Evolutionary conservation across 1,284 basidiomycete species (phyloP).

Genomic region (Ceratobasidium sp.): DNA sequence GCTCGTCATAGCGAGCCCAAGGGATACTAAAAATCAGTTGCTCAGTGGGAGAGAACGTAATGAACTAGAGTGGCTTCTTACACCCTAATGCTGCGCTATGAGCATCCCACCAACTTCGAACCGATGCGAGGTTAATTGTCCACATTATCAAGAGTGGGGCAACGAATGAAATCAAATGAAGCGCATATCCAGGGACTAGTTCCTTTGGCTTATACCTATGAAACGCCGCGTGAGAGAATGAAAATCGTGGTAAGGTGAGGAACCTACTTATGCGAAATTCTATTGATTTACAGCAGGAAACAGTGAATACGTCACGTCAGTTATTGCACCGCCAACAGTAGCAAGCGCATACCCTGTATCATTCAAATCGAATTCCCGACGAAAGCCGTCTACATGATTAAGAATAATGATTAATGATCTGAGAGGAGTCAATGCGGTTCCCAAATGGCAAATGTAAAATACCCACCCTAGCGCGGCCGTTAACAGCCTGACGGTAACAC

Average conservation of each 20-base stretch:
- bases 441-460: neutral
- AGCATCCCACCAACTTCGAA: constrained; percentile 86
- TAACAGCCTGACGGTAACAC: constrained; percentile 34
- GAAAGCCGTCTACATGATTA: constrained; percentile 34
- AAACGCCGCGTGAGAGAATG: neutral
- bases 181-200: constrained; percentile 31
- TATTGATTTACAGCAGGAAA: neutral
- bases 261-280: constrained; percentile 32
- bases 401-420: constrained; percentile 13
- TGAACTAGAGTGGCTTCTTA: constrained; percentile 60
- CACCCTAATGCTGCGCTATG: constrained; percentile 82
- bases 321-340: neutral
- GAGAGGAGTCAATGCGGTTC: neutral
- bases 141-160: constrained; percentile 73
- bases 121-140: constrained; percentile 69
- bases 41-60: neutral
- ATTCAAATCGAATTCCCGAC: constrained; percentile 29
- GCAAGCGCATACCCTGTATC: constrained; percentile 10
- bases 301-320: neutral
- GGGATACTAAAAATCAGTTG: constrained; percentile 60
- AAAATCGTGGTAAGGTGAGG: neutral
- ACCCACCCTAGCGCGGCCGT: constrained; percentile 22
- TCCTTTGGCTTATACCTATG: constrained; percentile 30
- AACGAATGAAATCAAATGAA: constrained; percentile 64
- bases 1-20: constrained; percentile 77